Evolutionary conservation across 2,329 filamentous ascomycete genomes (phyloP), one percentile per base, ranked within the genome.

Genomic region (Pseudogymnoascus sp.): DNA sequence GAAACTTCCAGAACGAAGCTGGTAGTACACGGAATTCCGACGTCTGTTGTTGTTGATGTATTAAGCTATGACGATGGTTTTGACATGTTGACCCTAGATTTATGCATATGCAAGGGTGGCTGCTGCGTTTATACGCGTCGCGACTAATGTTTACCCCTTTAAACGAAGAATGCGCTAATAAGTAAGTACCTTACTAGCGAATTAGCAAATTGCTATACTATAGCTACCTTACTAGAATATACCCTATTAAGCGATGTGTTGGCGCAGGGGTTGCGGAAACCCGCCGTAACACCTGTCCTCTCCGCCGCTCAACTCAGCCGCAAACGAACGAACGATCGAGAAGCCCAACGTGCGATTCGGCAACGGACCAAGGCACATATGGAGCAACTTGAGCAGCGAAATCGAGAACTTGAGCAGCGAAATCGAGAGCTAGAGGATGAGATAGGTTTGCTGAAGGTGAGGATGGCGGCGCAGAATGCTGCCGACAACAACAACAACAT

Each of bases 291-390:
- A n/a, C n/a, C n/a, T n/a, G n/a, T n/a, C n/a, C 82, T 96, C 73
- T 96, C 90, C 28, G 90, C 91, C 19, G 89, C 92, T 66, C 92
- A 96, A 77, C 83, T 96, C 64, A 90, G 89, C 41, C 89, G 92
- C 74, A 96, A 96, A 80, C 84, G 92, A 67, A 90, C 90, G 73
- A 96, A 96, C 78, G 92, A 96, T 75, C 85, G 92, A 66, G 91
- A 96, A 76, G 91, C 92, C 50, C 92, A 96, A 77, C 85, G 92
- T 59, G 91, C 91, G 60, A 96, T 96, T 67, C 83, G 92, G 61
- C 89, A 91, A 74, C 84, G 92, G 69, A 96, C 91, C 40, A 93
- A 92, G 78, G 85, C 89, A 72, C 90, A 91, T 74, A 96, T 96
- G 70, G 81, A 73, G 53, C 63, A 66, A n/a, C 62, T 72, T n/a